Percentiles rank a stretch among this genome's conserved stretches.
These are phyloP conservation scores for Corylus avellana DNA, from an alignment of 306 rosid species.

Conservation along the genomic window DNA sequence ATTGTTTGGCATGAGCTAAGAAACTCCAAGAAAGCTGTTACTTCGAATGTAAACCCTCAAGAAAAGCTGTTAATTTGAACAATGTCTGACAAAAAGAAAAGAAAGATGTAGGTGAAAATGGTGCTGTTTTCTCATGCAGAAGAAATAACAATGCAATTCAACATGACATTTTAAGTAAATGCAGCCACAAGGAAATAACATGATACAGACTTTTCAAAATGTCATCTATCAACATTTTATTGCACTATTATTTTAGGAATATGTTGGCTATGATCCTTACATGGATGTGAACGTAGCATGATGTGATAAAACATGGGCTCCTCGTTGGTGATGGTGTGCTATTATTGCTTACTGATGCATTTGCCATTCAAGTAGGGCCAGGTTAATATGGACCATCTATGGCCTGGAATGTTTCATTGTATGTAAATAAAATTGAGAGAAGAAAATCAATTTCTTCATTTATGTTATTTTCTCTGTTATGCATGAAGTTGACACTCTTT, in stretches of 20 bases:
- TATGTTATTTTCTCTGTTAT: not conserved
- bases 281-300: not conserved
- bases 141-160: not conserved
- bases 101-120: not conserved
- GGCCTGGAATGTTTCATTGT: slow-evolving; percentile 2
- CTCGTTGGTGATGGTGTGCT: slow-evolving; percentile 5
- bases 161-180: not conserved
- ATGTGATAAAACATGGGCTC: not conserved
- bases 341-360: not conserved
- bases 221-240: not conserved
- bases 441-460: not conserved
- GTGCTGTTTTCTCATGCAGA: not conserved
- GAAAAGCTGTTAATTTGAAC: not conserved
- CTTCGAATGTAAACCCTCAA: not conserved
- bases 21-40: not conserved
- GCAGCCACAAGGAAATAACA: not conserved
- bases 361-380: not conserved
- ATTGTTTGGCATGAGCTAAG: too few species aligned
- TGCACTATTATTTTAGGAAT: slow-evolving; percentile 19
- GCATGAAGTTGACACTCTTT: slow-evolving; percentile 17
- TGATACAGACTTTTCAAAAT: not conserved
- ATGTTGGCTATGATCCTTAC: slow-evolving; percentile 16
- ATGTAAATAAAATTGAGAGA: not conserved
- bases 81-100: not conserved
- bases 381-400: not conserved